Conservation (phyloP, 2,329 filamentous ascomycete species). For the Grosmannia serpens region DNA sequence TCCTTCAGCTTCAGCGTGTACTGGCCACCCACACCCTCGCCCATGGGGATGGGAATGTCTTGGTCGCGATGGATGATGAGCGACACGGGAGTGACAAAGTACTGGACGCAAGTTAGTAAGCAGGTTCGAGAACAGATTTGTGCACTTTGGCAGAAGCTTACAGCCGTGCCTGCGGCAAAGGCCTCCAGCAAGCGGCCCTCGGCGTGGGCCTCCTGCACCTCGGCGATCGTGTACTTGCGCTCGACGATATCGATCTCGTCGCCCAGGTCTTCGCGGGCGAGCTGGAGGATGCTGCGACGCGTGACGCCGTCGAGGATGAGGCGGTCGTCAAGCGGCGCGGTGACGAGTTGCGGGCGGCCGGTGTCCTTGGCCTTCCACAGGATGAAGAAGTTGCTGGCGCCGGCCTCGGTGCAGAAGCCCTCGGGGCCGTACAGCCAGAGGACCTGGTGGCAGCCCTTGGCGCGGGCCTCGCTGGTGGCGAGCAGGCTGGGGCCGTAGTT, state of each 20-base stretch:
- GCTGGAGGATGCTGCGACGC: constrained; percentile 65
- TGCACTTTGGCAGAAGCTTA: constrained; percentile 40
- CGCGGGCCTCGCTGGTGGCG: constrained; percentile 63
- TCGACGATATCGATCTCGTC: constrained; percentile 62
- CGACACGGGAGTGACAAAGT: constrained; percentile 58
- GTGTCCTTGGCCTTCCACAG: constrained; percentile 57
- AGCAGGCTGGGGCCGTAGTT: constrained; percentile 83
- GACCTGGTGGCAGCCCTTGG: constrained; percentile 72
- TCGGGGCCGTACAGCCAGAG: constrained; percentile 83
- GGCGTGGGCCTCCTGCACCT: constrained; percentile 57
- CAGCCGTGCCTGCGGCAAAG: constrained; percentile 79
- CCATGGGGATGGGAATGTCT: constrained; percentile 52
- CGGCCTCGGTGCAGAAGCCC: constrained; percentile 76
- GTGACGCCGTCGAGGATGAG: constrained; percentile 85
- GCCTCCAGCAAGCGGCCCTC: constrained; percentile 74
- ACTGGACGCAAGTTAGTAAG: constrained; percentile 28
- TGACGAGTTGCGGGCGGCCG: constrained; percentile 57
- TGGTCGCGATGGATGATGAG: constrained; percentile 55
- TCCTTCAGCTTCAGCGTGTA: constrained; percentile 53
- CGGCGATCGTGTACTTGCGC: constrained; percentile 69
- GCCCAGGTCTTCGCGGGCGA: constrained; percentile 52
- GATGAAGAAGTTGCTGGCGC: constrained; percentile 86
- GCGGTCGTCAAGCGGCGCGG: constrained; percentile 69
- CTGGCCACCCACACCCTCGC: constrained; percentile 37
- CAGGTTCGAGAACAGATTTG: constrained; percentile 9